A percentile compares a stretch with the other conserved stretches of the same genome.
Conservation (phyloP, 2,329 filamentous ascomycete species). For the Cordyceps cicadae region DNA sequence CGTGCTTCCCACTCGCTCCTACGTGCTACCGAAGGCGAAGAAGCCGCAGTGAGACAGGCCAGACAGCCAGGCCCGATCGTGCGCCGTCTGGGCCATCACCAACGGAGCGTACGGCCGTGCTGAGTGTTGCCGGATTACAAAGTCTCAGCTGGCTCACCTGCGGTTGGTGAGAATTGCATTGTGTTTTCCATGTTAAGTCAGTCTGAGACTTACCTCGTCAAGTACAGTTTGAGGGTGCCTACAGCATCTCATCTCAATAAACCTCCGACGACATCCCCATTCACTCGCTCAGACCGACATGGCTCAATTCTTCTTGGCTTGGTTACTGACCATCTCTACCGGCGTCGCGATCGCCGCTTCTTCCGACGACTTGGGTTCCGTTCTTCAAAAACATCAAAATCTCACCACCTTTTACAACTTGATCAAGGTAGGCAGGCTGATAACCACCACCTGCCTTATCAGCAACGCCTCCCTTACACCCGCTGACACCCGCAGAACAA, state of each 20-base stretch:
- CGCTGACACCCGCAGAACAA: constrained; percentile 30
- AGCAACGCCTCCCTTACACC: neutral
- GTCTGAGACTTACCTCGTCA: no score
- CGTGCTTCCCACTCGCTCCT: neutral
- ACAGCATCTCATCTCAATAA: no score
- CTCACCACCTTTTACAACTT: constrained; percentile 36
- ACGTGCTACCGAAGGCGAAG: neutral
- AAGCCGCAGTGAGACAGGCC: neutral
- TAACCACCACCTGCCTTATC: neutral
- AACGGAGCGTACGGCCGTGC: neutral
- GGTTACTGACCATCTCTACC: constrained; percentile 11
- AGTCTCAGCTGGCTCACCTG: neutral
- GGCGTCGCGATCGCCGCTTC: constrained; percentile 15
- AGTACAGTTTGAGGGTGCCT: neutral
- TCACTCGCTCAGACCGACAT: neutral
- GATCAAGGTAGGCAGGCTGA: constrained; percentile 30
- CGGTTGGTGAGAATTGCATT: neutral
- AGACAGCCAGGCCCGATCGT: neutral
- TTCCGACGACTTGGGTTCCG: constrained; percentile 29
- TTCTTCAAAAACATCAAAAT: constrained; percentile 31
- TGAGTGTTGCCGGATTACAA: neutral
- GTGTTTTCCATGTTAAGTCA: neutral
- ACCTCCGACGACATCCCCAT: neutral
- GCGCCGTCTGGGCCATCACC: neutral
- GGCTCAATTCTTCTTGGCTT: neutral